Evolutionary conservation across 202 grass and related monocot genomes (phyloP), one percentile per base, ranked within the genome.

Genomic region (Setaria viridis): DNA sequence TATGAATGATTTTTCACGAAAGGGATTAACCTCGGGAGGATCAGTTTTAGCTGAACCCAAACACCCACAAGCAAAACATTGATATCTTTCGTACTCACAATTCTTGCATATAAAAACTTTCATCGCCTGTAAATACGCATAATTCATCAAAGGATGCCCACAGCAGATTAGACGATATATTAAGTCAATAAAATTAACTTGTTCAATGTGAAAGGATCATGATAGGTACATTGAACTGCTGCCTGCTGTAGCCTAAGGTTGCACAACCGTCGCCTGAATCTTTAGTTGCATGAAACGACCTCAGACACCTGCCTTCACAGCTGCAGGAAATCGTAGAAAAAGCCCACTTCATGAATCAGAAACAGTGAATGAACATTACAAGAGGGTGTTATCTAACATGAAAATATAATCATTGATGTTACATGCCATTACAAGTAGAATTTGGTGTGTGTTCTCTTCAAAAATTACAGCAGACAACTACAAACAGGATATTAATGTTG

Each of bases 301-400:
- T 81, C 55, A 98, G 80, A 68, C 95, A 98, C 32, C 47, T 84
- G n/a, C 95, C 95, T 82, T 93, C 92, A 81, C 95, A 98, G 79
- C 93, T 98, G 93, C 74, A 91, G 47, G 72, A 29, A 58, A 62
- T 34, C 33, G 9, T 46, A 73, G 48, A 62, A 67, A 41, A 90
- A 51, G 30, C 6, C 3, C 30, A 73, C 9, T 12, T 62, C 25
- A 72, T 2, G 0, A 87, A 83, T 83, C 20, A 79, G 50, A 46
- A 54, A 62, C 43, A 16, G 68, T 51, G 32, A n/a, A 85, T 37
- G 6, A 45, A 71, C 74, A 85, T 9, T 20, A 33, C 55, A 35
- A 69, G 25, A 83, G 11, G 16, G 0, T 42, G 16, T 74, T 60
- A 17, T 72, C 49, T 41, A 6, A 84, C 17, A 69, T 10, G 50